A percentile compares a stretch with the other conserved stretches of the same genome.
Conservation (phyloP, 495 filamentous ascomycete species). For the Coniosporium apollinis region DNA sequence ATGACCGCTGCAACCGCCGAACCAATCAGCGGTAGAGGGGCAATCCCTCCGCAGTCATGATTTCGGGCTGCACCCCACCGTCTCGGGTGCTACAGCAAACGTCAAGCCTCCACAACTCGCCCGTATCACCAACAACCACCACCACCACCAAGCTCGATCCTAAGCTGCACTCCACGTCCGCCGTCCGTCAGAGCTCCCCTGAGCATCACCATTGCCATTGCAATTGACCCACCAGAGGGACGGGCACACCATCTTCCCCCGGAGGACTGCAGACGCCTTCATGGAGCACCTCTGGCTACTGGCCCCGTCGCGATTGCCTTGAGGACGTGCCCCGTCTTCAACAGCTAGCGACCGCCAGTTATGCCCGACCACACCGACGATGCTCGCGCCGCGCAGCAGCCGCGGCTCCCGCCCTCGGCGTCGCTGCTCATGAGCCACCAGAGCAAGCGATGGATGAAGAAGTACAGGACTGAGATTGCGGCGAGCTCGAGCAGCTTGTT, state of each 20-base stretch:
- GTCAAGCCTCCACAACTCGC: too few species aligned
- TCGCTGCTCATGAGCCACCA: slow-evolving; percentile 20
- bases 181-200: too few species aligned
- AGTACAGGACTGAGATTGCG: slow-evolving; percentile 64
- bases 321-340: slow-evolving; percentile 39
- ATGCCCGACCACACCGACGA: slow-evolving; percentile 33
- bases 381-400: slow-evolving; percentile 1
- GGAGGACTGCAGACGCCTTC: slow-evolving; percentile 19
- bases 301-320: slow-evolving; percentile 41
- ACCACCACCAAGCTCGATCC: too few species aligned
- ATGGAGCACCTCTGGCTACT: slow-evolving; percentile 44
- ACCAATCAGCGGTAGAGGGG: too few species aligned
- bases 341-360: slow-evolving; percentile 20
- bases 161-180: too few species aligned
- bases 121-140: too few species aligned
- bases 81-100: too few species aligned
- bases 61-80: too few species aligned
- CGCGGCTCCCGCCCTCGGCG: not conserved
- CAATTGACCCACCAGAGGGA: not conserved
- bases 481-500: slow-evolving; percentile 57
- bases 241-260: not conserved
- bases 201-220: not conserved
- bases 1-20: too few species aligned
- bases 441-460: slow-evolving; percentile 47
- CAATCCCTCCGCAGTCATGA: too few species aligned